Percentiles rank a stretch among this genome's conserved stretches.
phyloP scores from a whole-genome alignment of 108 stramenopile species.

The Parietichytrium sp. region DNA sequence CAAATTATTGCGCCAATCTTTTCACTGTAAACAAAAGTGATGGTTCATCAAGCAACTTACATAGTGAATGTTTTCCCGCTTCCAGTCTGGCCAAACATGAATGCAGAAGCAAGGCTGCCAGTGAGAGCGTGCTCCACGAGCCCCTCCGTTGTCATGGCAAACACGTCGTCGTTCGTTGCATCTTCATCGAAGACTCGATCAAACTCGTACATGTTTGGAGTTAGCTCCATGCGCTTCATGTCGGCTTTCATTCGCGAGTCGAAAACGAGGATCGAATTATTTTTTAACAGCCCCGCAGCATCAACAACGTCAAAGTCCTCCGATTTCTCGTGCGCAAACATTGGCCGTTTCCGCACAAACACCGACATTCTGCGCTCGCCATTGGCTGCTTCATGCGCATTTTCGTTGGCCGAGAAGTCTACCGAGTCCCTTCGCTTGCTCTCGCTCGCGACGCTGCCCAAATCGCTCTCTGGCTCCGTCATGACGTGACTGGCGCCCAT shows the following conservation, averaged over 20 bases:
- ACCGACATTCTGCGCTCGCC: slow-evolving; percentile 56
- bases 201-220: slow-evolving; percentile 49
- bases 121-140: slow-evolving; percentile 52
- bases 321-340: slow-evolving; percentile 62
- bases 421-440: too few species aligned
- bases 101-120: slow-evolving; percentile 56
- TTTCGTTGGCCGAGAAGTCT: too few species aligned
- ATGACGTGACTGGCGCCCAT: too few species aligned
- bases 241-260: slow-evolving; percentile 68
- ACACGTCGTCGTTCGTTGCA: slow-evolving; percentile 62
- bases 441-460: too few species aligned
- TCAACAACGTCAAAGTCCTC: slow-evolving; percentile 62
- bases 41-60: too few species aligned
- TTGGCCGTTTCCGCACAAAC: slow-evolving; percentile 66
- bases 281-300: slow-evolving; percentile 19
- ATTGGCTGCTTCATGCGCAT: slow-evolving; percentile 42
- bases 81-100: slow-evolving; percentile 72
- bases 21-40: too few species aligned
- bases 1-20: too few species aligned
- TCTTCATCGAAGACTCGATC: slow-evolving; percentile 64
- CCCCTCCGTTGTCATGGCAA: slow-evolving; percentile 53
- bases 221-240: slow-evolving; percentile 63
- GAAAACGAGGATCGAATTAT: slow-evolving; percentile 53
- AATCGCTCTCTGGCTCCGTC: too few species aligned
- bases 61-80: slow-evolving; percentile 61